Percentiles rank a stretch among this genome's conserved stretches.
Conservation (phyloP, 1,284 basidiomycete species). For the Erythrobasidium hasegawianum region DNA sequence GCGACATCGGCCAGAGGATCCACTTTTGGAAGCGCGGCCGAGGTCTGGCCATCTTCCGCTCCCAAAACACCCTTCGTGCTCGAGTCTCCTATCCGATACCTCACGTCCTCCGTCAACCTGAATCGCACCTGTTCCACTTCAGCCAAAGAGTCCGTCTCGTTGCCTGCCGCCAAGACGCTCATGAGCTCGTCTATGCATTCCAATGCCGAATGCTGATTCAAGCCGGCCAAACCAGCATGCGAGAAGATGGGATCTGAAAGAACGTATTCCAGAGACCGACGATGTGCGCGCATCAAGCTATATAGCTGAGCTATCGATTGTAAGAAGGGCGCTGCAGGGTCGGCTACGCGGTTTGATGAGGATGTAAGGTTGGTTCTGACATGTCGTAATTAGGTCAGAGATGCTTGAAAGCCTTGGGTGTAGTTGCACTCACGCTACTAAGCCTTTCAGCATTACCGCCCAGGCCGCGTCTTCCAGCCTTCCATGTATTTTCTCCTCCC, state of each 20-base stretch:
- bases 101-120: slow-evolving; percentile 1
- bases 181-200: slow-evolving; percentile 29
- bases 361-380: slow-evolving; percentile 26
- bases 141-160: slow-evolving; percentile 14
- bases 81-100: not conserved
- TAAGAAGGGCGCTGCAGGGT: slow-evolving; percentile 39
- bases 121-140: slow-evolving; percentile 12
- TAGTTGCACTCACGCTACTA: slow-evolving; percentile 36
- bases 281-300: slow-evolving; percentile 5
- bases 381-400: not conserved
- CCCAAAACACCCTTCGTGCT: not conserved
- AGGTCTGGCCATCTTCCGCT: not conserved
- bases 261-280: slow-evolving; percentile 36
- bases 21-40: not conserved
- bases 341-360: slow-evolving; percentile 18
- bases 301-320: slow-evolving; percentile 29
- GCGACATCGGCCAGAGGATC: not conserved
- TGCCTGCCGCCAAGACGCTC: slow-evolving; percentile 30
- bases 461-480: slow-evolving; percentile 38
- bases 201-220: slow-evolving; percentile 32
- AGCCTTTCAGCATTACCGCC: slow-evolving; percentile 44
- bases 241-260: slow-evolving; percentile 27
- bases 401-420: not conserved
- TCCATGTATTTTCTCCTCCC: slow-evolving; percentile 15
- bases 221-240: slow-evolving; percentile 36